Evolutionary conservation across 2,329 filamentous ascomycete species (phyloP), one percentile per base, ranked within the genome.

Genomic region (Fusarium beomiforme): DNA sequence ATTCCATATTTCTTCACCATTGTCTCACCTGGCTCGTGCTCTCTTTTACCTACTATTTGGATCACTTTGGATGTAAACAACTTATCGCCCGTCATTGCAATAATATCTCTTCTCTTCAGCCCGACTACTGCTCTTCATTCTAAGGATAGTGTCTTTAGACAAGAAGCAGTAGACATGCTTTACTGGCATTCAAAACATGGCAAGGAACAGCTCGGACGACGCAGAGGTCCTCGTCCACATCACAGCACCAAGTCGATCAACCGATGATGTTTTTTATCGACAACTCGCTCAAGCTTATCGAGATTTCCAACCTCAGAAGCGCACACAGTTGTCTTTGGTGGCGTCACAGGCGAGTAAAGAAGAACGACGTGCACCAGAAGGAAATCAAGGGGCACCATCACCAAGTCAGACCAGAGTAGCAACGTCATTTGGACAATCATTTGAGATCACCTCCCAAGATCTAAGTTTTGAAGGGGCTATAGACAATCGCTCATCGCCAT

Each of bases 191-290:
- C 56, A 47, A 62, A 66, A 31, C 51, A 81, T 80, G 79, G 69
- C 74, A 50, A 64, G 64, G 43, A 75, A 68, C 62, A 55, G 64
- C 49, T 67, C 61, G 44, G 64, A 67, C 21, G 79, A 84, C 64
- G 80, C 83, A 55, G 87, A 90, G 78, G 86, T 89, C 46, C 81
- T 90, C 46, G 83, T 89, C 54, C 88, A 90, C 75, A 83, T 88
- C 59, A 78, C 84, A 14, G 88, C 87, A 33, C 85, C 87, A 10
- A 84, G 85, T 72, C 83, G 77, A 41, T 79, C 81, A 24, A 71
- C 75, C 14, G 85, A 89, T 70, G 87, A 90, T 78, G 78, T 74
- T 21, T 72, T 74, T 17, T 89, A 89, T 69, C 80, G 87, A 36
- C 77, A 80, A n/a, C 79, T 88, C 24, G 86, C 86, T 8, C 73